Evolutionary conservation across 1,139 yeast species (phyloP), one percentile per base, ranked within the genome.

Genomic region (Yamadazyma membranifaciens): DNA sequence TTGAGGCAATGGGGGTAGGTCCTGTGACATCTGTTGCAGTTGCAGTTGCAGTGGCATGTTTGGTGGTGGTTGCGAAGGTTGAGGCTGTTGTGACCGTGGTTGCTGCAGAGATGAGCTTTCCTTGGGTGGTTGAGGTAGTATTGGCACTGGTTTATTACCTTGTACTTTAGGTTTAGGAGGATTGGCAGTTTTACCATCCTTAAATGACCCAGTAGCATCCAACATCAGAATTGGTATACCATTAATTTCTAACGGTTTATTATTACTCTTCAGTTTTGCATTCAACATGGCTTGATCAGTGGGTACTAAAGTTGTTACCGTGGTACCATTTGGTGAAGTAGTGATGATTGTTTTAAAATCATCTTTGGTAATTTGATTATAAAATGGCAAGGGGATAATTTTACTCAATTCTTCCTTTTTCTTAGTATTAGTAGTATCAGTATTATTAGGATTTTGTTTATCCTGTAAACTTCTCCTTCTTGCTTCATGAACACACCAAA

Each of bases 401-500:
- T 63, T 63, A 36, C 55, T 50, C 27, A 50, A 51, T 27, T 41
- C 38, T 9, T 47, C 41, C 22, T 43, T 47, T 17, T 52, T 57
- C 24, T 35, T 45, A 5, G 41, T 42, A 9, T 35, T 37, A 6
- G 48, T 44, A 9, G 39, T 40, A 7, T 41, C 43, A 22, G 43
- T 45, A 25, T 42, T 38, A 11, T 41, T 44, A 2, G 68, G 69
- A 40, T 60, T 62, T 17, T 36, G 37, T 39, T 76, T 77, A 40
- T 69, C 79, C 22, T 74, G 68, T 39, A 79, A 60, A 13, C 83
- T 80, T 45, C 95, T 69, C 57, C 97, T 73, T 59, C 95, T 73
- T 0, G 96, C 96, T 57, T 91, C 97, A 60, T 91, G 97, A 37
- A 91, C 87, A 57, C 95, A 87, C 92, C 96, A 89, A 14, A 91